phyloP scores from a whole-genome alignment of 2,329 filamentous ascomycete species.

The Sporothrix brunneoviolacea region DNA sequence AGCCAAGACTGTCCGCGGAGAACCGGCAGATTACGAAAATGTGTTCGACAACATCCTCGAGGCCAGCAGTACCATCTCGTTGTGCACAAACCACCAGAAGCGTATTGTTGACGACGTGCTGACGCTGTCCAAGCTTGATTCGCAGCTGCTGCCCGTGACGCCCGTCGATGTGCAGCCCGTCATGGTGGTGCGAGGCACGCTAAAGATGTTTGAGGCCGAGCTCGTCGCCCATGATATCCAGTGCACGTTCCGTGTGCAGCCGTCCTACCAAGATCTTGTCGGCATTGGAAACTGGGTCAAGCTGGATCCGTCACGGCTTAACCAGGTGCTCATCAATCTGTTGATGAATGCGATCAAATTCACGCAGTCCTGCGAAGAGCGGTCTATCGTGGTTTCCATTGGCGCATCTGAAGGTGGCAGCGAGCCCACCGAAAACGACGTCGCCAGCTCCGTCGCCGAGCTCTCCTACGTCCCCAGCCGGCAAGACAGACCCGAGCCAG shows the following conservation, averaged over 20 bases:
- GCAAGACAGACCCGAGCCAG: constrained; percentile 13
- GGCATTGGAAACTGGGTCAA: constrained; percentile 61
- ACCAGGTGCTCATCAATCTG: constrained; percentile 71
- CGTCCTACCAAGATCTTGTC: constrained; percentile 54
- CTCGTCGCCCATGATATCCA: constrained; percentile 64
- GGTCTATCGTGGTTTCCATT: constrained; percentile 57
- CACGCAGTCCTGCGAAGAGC: constrained; percentile 52
- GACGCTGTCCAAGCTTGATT: constrained; percentile 69
- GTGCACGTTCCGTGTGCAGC: constrained; percentile 61
- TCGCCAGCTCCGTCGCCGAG: constrained; percentile 24
- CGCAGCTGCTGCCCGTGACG: constrained; percentile 63
- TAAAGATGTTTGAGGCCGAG: constrained; percentile 77
- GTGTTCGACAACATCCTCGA: constrained; percentile 56
- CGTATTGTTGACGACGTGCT: constrained; percentile 67
- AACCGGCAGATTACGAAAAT: constrained; percentile 22
- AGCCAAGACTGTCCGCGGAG: constrained; percentile 8
- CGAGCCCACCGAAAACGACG: constrained; percentile 5
- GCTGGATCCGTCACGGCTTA: constrained; percentile 65
- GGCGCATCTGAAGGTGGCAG: constrained; percentile 45
- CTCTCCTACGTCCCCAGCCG: constrained; percentile 44
- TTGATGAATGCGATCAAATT: constrained; percentile 63
- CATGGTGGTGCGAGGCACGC: constrained; percentile 54
- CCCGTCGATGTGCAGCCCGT: constrained; percentile 63
- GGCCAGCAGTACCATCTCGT: constrained; percentile 72
- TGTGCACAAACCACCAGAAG: constrained; percentile 76